A percentile compares a stretch with the other conserved stretches of the same genome.
Conservation (phyloP, 2,329 filamentous ascomycete species). For the Pyrenophora tritici-repentis region DNA sequence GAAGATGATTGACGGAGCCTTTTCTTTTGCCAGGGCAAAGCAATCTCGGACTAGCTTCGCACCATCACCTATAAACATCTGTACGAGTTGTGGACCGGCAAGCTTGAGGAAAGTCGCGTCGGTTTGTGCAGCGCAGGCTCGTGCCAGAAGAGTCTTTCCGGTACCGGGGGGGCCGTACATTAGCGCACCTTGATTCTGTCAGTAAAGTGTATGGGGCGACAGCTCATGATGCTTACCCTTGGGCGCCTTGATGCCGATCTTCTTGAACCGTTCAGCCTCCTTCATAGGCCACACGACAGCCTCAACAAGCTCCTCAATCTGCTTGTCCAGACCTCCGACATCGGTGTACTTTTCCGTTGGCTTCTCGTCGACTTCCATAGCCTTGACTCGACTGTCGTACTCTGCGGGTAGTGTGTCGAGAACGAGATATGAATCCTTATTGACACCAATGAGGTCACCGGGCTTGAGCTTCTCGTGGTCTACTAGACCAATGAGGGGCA, state of each 20-base stretch:
- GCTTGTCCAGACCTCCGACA: constrained; percentile 96
- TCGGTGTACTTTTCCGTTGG: constrained; percentile 98
- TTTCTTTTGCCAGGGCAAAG: constrained; percentile 97
- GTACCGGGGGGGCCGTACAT: constrained; percentile 97
- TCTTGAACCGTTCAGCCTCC: constrained; percentile 98
- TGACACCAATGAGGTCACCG: constrained; percentile 94
- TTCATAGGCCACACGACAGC: constrained; percentile 99
- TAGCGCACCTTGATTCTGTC: constrained; percentile 67
- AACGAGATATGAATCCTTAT: constrained; percentile 98
- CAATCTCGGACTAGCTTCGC: constrained; percentile 97
- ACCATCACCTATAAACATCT: constrained; percentile 99
- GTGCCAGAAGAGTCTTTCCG: constrained; percentile 87
- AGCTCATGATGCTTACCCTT: constrained; percentile 69
- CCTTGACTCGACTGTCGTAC: constrained; percentile 98
- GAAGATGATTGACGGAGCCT: constrained; percentile 98
- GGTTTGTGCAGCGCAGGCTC: constrained; percentile 95
- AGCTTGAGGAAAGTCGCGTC: constrained; percentile 99
- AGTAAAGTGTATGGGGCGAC: constrained; percentile 4
- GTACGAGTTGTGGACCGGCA: constrained; percentile 93
- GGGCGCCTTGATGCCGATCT: constrained; percentile 98
- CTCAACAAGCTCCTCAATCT: constrained; percentile 98
- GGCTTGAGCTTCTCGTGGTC: constrained; percentile 95
- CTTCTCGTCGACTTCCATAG: constrained; percentile 99
- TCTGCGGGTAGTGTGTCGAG: constrained; percentile 95
- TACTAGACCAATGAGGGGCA: constrained; percentile 94